phyloP scores from a whole-genome alignment of 2,329 filamentous ascomycete species.

The Aureobasidium lini region DNA sequence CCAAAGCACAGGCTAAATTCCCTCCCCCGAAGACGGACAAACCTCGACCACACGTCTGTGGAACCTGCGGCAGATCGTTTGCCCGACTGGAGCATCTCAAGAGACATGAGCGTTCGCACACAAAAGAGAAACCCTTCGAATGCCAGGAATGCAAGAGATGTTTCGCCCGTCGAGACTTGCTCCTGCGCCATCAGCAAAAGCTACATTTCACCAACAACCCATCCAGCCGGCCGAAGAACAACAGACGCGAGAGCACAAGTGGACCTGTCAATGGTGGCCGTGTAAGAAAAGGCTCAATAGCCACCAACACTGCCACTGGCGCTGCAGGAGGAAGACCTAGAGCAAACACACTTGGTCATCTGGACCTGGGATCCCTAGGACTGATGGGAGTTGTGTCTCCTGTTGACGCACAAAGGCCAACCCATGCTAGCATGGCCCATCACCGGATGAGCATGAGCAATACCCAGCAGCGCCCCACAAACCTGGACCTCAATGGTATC shows the following conservation, averaged over 20 bases:
- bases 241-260: constrained; percentile 75
- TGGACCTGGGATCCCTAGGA: constrained; percentile 69
- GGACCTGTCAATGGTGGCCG: constrained; percentile 63
- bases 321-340: constrained; percentile 57
- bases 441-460: constrained; percentile 55
- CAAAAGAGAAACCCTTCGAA: constrained; percentile 97
- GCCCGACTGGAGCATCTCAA: constrained; percentile 94
- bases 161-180: constrained; percentile 85
- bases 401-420: background rate
- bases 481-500: constrained; percentile 65
- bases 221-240: constrained; percentile 74
- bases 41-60: constrained; percentile 88
- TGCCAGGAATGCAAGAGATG: constrained; percentile 91
- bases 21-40: constrained; percentile 94
- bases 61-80: constrained; percentile 85
- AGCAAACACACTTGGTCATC: constrained; percentile 93
- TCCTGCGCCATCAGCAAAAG: constrained; percentile 96
- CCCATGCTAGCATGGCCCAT: constrained; percentile 1
- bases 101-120: constrained; percentile 94
- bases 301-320: constrained; percentile 42
- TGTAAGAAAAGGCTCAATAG: constrained; percentile 88
- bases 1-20: constrained; percentile 35
- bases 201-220: constrained; percentile 88
- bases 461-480: constrained; percentile 47
- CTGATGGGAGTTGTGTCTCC: constrained; percentile 22